These are phyloP conservation scores for Danielozyma ontarioensis DNA, from an alignment of 805 yeast genomes.

Conservation along the genomic window DNA sequence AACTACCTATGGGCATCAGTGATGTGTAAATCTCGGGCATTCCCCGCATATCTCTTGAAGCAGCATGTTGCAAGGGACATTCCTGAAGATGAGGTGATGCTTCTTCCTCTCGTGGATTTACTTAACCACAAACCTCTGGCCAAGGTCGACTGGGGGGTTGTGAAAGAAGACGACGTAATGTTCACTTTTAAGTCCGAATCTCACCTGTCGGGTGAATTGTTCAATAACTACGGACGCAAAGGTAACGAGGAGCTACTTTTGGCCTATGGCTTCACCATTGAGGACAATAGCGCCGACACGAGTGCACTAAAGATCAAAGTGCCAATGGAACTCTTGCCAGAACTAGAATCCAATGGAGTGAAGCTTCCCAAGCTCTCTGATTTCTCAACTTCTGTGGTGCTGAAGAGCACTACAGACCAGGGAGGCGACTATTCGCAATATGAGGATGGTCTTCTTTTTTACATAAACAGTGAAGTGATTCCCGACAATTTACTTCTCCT, in stretches of 20 bases:
- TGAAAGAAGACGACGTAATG: constrained; percentile 9
- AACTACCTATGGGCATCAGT: constrained; percentile 73
- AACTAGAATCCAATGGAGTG: constrained; percentile 32
- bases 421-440: constrained; percentile 9
- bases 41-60: constrained; percentile 63
- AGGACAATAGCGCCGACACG: constrained; percentile 52
- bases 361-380: constrained; percentile 29
- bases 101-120: constrained; percentile 74
- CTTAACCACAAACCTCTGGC: constrained; percentile 65
- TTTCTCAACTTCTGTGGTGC: constrained; percentile 35
- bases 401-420: constrained; percentile 1
- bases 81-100: constrained; percentile 51
- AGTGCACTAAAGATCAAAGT: constrained; percentile 59
- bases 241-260: constrained; percentile 78
- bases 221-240: constrained; percentile 82
- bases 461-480: constrained; percentile 27
- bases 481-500: constrained; percentile 45
- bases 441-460: constrained; percentile 35
- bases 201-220: constrained; percentile 42
- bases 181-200: constrained; percentile 42
- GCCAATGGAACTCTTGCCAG: constrained; percentile 25
- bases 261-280: constrained; percentile 74
- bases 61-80: constrained; percentile 18
- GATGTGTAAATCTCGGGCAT: constrained; percentile 72
- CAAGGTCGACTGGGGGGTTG: constrained; percentile 58